Percentiles rank a stretch among this genome's conserved stretches.
phyloP scores from a whole-genome alignment of 139 green algal species.

The Coelastrella sp. region DNA sequence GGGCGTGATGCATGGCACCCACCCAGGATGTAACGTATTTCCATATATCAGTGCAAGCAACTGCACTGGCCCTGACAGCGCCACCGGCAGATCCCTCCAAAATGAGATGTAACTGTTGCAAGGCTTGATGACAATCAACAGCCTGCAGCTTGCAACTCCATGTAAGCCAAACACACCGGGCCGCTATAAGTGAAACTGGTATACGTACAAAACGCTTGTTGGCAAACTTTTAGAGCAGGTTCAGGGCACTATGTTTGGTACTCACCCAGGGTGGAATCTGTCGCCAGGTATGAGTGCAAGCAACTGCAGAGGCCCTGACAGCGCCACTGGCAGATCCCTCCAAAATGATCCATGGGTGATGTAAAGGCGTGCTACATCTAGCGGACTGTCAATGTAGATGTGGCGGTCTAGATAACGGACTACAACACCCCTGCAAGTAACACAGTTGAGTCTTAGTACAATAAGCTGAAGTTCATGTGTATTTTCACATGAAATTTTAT shows the following conservation, averaged over 20 bases:
- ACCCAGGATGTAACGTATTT: neutral
- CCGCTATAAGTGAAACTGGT: no score
- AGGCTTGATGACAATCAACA: no score
- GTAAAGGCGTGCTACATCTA: constrained; percentile 19
- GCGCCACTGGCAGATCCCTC: constrained; percentile 21
- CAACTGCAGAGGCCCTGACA: constrained; percentile 42
- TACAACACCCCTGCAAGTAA: constrained; percentile 25
- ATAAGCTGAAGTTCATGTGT: no score
- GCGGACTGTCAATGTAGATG: constrained; percentile 26
- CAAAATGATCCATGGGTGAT: constrained; percentile 24
- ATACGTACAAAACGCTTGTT: no score
- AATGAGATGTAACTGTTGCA: neutral
- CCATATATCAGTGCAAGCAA: constrained; percentile 1
- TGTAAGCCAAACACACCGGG: no score
- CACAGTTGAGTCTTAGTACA: no score
- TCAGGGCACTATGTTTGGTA: neutral
- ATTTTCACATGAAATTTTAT: no score
- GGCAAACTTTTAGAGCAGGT: no score
- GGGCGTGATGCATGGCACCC: no score
- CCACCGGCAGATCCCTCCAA: constrained; percentile 18
- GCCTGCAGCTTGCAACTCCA: no score
- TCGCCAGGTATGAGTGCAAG: neutral
- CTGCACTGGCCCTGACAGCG: constrained; percentile 40
- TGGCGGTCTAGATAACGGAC: constrained; percentile 40
- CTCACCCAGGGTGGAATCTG: neutral